These are phyloP conservation scores for Curvularia hawaiiensis DNA, from an alignment of 2,329 filamentous ascomycete genomes.

Conservation along the genomic window DNA sequence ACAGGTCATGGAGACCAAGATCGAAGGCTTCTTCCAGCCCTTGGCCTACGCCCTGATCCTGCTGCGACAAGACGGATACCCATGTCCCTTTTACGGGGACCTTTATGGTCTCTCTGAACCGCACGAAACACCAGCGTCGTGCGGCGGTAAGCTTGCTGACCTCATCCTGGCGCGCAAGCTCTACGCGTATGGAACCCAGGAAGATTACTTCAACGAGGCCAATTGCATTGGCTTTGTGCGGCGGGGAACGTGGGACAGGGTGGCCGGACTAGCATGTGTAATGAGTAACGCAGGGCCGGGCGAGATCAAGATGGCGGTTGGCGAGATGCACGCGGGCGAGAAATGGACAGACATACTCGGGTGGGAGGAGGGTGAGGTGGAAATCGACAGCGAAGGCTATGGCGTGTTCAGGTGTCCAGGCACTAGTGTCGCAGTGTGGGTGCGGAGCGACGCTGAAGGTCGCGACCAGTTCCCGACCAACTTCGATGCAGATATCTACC, in stretches of 20 bases:
- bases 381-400: slow-evolving; percentile 64
- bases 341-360: slow-evolving; percentile 67
- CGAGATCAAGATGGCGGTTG: slow-evolving; percentile 66
- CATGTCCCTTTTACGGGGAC: slow-evolving; percentile 74
- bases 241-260: slow-evolving; percentile 58
- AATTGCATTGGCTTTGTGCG: slow-evolving; percentile 68
- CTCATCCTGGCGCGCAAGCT: slow-evolving; percentile 67
- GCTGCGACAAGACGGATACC: slow-evolving; percentile 65
- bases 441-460: slow-evolving; percentile 60
- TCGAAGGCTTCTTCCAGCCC: slow-evolving; percentile 71
- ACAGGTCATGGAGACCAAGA: slow-evolving; percentile 66
- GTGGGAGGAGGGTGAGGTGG: slow-evolving; percentile 60
- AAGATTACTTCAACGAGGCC: slow-evolving; percentile 65
- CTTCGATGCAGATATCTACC: slow-evolving; percentile 45
- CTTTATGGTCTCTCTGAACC: slow-evolving; percentile 66
- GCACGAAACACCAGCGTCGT: slow-evolving; percentile 58
- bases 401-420: slow-evolving; percentile 58
- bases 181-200: slow-evolving; percentile 69
- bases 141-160: slow-evolving; percentile 60
- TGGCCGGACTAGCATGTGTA: slow-evolving; percentile 54
- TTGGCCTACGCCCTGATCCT: slow-evolving; percentile 75
- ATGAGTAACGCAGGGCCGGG: slow-evolving; percentile 54
- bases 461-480: slow-evolving; percentile 42
- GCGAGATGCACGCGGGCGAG: slow-evolving; percentile 62
- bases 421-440: slow-evolving; percentile 66